Conservation (phyloP, 106 monocot species). For the Cymbidium sinense region DNA sequence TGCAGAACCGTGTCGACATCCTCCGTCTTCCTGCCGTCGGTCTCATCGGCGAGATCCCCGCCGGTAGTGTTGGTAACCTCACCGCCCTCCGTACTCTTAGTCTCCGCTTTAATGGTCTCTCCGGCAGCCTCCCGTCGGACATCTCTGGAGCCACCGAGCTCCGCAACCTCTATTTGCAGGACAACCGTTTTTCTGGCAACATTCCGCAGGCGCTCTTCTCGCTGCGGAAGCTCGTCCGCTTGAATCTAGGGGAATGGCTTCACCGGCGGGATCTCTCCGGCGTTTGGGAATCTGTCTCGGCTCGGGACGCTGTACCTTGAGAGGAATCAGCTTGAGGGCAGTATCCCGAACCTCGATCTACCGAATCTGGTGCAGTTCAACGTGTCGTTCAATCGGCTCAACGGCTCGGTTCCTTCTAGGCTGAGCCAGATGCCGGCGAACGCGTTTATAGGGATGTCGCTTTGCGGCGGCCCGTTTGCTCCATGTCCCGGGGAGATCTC, state of each 20-base stretch:
- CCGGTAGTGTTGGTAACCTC: slow-evolving; percentile 44
- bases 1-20: slow-evolving; percentile 34
- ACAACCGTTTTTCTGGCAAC: slow-evolving; percentile 46
- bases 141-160: slow-evolving; percentile 23
- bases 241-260: slow-evolving; percentile 49
- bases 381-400: slow-evolving; percentile 66
- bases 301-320: slow-evolving; percentile 42
- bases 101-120: slow-evolving; percentile 51
- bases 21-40: slow-evolving; percentile 63
- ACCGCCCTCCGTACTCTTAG: slow-evolving; percentile 50
- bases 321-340: slow-evolving; percentile 37
- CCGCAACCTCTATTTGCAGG: slow-evolving; percentile 40
- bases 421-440: slow-evolving; percentile 27
- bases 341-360: slow-evolving; percentile 33
- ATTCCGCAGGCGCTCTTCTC: slow-evolving; percentile 30
- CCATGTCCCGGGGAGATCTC: slow-evolving; percentile 37
- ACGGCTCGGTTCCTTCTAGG: slow-evolving; percentile 47
- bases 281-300: slow-evolving; percentile 27
- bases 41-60: slow-evolving; percentile 42
- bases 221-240: slow-evolving; percentile 35
- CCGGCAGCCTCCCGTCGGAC: slow-evolving; percentile 46
- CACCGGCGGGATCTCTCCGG: slow-evolving; percentile 39
- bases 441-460: slow-evolving; percentile 39
- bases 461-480: slow-evolving; percentile 55
- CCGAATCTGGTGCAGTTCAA: slow-evolving; percentile 46